Evolutionary conservation across 2,329 filamentous ascomycete genomes (phyloP).

Genomic region (Nakataea oryzae): DNA sequence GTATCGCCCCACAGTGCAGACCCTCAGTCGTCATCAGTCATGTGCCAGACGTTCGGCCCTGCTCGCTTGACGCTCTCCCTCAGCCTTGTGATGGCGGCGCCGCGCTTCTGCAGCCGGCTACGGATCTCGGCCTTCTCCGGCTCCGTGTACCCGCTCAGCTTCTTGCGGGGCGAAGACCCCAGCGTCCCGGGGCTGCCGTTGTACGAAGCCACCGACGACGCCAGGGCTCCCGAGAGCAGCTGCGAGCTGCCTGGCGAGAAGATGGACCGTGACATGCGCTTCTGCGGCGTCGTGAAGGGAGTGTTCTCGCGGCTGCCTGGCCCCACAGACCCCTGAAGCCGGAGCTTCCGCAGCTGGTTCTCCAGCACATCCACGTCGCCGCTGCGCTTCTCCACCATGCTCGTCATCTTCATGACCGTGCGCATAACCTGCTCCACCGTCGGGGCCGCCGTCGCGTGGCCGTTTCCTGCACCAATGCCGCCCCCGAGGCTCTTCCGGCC

Average conservation of each 20-base stretch:
- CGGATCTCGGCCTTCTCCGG: slow-evolving; percentile 48
- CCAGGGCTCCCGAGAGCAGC: slow-evolving; percentile 16
- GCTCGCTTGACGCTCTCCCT: slow-evolving; percentile 31
- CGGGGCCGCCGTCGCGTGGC: slow-evolving; percentile 42
- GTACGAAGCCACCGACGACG: slow-evolving; percentile 28
- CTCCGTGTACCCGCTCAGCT: slow-evolving; percentile 48
- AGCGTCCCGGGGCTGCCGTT: slow-evolving; percentile 27
- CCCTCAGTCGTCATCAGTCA: slow-evolving; percentile 8
- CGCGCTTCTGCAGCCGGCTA: slow-evolving; percentile 35
- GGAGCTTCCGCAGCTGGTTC: slow-evolving; percentile 68
- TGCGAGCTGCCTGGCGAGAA: slow-evolving; percentile 20
- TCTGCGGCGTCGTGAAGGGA: slow-evolving; percentile 31
- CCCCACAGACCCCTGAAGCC: slow-evolving; percentile 33
- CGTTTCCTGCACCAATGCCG: not conserved
- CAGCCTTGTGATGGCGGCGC: slow-evolving; percentile 12
- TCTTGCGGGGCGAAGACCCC: slow-evolving; percentile 44
- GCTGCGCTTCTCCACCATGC: slow-evolving; percentile 82
- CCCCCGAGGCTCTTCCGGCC: not conserved
- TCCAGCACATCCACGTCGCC: slow-evolving; percentile 87
- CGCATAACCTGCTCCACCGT: slow-evolving; percentile 87
- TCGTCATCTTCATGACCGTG: slow-evolving; percentile 87
- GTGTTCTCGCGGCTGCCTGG: slow-evolving; percentile 29
- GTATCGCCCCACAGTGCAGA: not conserved
- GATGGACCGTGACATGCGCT: slow-evolving; percentile 20
- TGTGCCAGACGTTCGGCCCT: slow-evolving; percentile 11